A percentile compares a stretch with the other conserved stretches of the same genome.
phyloP scores from a whole-genome alignment of 140 eudicot species.

The Flaveria floridana region DNA sequence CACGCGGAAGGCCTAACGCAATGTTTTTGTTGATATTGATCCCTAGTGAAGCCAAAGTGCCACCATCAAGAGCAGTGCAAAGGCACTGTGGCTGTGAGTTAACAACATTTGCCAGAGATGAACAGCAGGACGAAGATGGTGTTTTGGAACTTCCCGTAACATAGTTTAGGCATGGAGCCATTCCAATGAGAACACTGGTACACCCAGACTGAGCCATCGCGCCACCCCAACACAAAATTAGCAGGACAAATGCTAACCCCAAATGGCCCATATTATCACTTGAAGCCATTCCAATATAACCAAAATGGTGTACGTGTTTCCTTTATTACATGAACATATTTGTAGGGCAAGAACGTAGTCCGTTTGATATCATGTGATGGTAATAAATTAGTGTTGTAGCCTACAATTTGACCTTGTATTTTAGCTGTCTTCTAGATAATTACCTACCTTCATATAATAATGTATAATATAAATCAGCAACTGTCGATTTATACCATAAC shows the following conservation, averaged over 20 bases:
- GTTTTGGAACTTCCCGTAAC: constrained; percentile 54
- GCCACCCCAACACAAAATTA: constrained; percentile 40
- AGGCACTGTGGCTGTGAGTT: constrained; percentile 60
- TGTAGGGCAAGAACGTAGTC: constrained; percentile 18
- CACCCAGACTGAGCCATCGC: constrained; percentile 59
- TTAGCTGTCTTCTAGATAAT: not conserved
- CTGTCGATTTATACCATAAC: not conserved
- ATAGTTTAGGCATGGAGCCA: constrained; percentile 77
- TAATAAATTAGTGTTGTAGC: constrained; percentile 19
- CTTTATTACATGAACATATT: not conserved
- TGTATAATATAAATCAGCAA: too few species aligned
- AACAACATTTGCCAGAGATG: constrained; percentile 57
- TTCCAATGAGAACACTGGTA: constrained; percentile 54
- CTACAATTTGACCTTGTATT: constrained; percentile 36
- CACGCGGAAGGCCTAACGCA: constrained; percentile 56
- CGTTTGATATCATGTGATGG: constrained; percentile 8
- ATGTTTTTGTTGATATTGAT: constrained; percentile 51
- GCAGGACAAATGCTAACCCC: constrained; percentile 32
- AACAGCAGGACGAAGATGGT: constrained; percentile 64
- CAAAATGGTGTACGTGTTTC: constrained; percentile 25
- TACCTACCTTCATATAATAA: not conserved
- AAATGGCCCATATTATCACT: constrained; percentile 19
- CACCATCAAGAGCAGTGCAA: constrained; percentile 62
- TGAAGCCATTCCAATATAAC: constrained; percentile 38
- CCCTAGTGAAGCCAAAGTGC: constrained; percentile 46